Percentiles rank a stretch among this genome's conserved stretches.
phyloP scores from a whole-genome alignment of 208 protist genomes.

The Wallacemonas rigidus region DNA sequence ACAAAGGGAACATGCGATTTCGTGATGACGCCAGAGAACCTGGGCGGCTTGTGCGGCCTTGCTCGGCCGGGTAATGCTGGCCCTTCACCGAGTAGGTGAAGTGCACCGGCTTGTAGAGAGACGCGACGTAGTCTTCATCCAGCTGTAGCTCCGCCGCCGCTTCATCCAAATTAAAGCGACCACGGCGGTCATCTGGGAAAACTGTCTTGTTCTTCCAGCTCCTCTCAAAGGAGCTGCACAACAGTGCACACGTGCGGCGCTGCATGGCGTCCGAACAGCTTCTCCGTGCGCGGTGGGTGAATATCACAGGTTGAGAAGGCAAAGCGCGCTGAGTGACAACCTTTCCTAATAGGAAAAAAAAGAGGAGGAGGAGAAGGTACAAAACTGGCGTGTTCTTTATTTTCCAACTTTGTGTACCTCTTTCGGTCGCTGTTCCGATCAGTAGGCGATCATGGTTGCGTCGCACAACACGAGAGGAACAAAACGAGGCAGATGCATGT shows the following conservation, averaged over 20 bases:
- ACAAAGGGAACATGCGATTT: slow-evolving; percentile 79
- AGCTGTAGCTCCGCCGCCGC: slow-evolving; percentile 77
- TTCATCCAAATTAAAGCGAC: slow-evolving; percentile 85
- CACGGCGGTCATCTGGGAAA: slow-evolving; percentile 61
- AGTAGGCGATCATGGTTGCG: too few species aligned
- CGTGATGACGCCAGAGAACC: slow-evolving; percentile 60
- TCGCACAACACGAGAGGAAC: not conserved
- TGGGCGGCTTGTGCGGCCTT: slow-evolving; percentile 71
- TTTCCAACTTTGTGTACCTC: too few species aligned
- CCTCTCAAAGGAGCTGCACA: slow-evolving; percentile 51
- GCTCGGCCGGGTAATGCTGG: slow-evolving; percentile 82
- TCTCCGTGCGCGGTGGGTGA: not conserved
- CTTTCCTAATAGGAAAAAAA: not conserved
- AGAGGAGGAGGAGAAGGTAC: slow-evolving; percentile 3
- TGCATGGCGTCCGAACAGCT: slow-evolving; percentile 13
- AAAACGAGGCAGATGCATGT: slow-evolving; percentile 21
- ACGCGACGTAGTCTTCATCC: slow-evolving; percentile 74
- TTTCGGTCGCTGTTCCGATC: too few species aligned
- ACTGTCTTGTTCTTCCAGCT: slow-evolving; percentile 55
- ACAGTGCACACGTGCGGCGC: slow-evolving; percentile 16
- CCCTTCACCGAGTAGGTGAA: slow-evolving; percentile 82
- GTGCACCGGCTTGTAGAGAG: slow-evolving; percentile 79
- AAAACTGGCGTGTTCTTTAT: not conserved
- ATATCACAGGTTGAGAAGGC: not conserved
- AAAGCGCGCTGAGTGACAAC: not conserved